Evolutionary conservation across 768 basidiomycete genomes (phyloP), one percentile per base, ranked within the genome.

Genomic region (Leccinum boreale): DNA sequence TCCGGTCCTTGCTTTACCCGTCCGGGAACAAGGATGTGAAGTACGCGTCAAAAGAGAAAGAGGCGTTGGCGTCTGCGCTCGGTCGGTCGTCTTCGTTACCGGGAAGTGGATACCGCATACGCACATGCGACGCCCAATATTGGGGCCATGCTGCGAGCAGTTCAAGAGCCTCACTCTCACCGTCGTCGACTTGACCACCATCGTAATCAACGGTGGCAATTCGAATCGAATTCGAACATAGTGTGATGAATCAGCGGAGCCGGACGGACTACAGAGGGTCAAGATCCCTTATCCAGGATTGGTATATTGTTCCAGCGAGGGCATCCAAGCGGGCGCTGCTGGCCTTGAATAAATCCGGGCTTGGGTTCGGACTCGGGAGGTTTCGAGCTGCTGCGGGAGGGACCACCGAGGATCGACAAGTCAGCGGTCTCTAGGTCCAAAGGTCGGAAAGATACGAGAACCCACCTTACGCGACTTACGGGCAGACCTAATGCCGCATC

Each of bases 231-330:
- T 68, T n/a, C 29, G 15, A 49, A 58, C 35, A 50, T 70, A 73
- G 21, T 65, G 58, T 2, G 58, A 33, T 1, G 73, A 70, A 6
- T 49, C 29, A 58, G 64, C 61, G 4, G 56, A 48, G 1, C 15
- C 15, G 15, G 35, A 15, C 35, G 71, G 61, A 35, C 68, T 60
- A 47, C 78, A 81, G 17, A 80, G 67, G 2, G 70, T 71, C 45
- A 79, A 55, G 2, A 67, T 50, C 39, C 74, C 74, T 35, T 80
- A 79, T 11, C 77, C 77, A 3, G 70, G 63, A 51, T 74, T 65
- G 3, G 50, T 17, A 59, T 78, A 81, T 29, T 0, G 70, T 73
- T 9, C 80, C 77, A 5, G 72, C 56, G 42, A 75, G 71, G 0
- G 58, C 64, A 1, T 69, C 65, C n/a, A 75, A 54, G 23, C 14